phyloP scores from a whole-genome alignment of 139 green algal species.

The Eudorina sp. region DNA sequence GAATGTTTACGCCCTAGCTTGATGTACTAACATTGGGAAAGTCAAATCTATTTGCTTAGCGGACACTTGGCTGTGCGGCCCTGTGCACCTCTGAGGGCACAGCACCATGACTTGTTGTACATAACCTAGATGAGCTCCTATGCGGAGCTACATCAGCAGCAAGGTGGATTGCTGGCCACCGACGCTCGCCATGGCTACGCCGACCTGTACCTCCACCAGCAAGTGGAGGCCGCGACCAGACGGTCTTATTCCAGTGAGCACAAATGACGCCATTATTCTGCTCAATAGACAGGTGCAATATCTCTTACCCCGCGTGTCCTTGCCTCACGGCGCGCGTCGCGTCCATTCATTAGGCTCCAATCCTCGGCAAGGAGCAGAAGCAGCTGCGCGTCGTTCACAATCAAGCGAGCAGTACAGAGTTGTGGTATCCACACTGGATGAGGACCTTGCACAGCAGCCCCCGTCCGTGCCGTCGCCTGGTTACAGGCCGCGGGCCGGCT shows the following conservation, averaged over 20 bases:
- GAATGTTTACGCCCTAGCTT: no score
- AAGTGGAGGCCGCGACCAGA: background rate
- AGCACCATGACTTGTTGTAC: background rate
- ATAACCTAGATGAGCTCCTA: slow-evolving; percentile 40
- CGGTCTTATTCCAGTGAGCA: background rate
- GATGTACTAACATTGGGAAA: no score
- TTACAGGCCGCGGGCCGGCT: background rate
- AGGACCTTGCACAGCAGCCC: background rate
- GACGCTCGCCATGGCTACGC: slow-evolving; percentile 24
- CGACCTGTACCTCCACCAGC: slow-evolving; percentile 2
- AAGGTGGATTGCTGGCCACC: background rate
- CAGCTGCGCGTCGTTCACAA: background rate
- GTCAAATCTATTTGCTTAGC: no score
- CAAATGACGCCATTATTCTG: background rate
- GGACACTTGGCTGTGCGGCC: no score
- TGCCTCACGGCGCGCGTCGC: no score
- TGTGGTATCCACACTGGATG: background rate
- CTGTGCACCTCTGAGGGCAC: no score
- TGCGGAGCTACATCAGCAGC: slow-evolving; percentile 38
- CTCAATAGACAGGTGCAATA: background rate
- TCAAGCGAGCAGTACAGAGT: slow-evolving; percentile 5
- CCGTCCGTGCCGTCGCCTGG: background rate
- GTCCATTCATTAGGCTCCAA: background rate
- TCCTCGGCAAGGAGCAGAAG: slow-evolving; percentile 11
- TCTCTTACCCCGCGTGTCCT: no score